Evolutionary conservation across 2,329 filamentous ascomycete species (phyloP).

Genomic region (Fusarium redolens): DNA sequence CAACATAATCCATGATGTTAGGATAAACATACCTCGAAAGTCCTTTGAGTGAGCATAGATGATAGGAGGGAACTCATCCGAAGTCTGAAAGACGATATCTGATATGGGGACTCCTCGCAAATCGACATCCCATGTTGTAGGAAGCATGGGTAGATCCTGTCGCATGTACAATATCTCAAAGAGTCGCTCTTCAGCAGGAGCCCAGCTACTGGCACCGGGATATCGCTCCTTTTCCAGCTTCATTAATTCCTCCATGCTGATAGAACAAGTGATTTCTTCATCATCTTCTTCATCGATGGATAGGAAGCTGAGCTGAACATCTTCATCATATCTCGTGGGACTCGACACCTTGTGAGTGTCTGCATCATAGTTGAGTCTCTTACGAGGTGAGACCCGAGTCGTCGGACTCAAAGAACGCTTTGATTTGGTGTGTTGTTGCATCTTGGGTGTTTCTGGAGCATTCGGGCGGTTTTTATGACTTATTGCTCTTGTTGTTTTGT

Average conservation of each 20-base stretch:
- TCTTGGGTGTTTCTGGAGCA: background rate
- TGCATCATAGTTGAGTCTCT: slow-evolving; percentile 4
- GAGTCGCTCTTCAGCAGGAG: slow-evolving; percentile 60
- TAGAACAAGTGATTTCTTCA: slow-evolving; percentile 10
- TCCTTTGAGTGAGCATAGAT: slow-evolving; percentile 53
- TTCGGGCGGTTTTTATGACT: background rate
- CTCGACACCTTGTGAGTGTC: slow-evolving; percentile 12
- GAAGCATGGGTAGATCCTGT: slow-evolving; percentile 55
- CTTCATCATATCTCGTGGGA: slow-evolving; percentile 7
- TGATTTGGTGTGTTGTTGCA: slow-evolving; percentile 12
- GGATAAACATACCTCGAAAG: slow-evolving; percentile 49
- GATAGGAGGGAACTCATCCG: slow-evolving; percentile 48
- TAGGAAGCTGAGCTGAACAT: slow-evolving; percentile 11
- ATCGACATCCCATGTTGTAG: slow-evolving; percentile 55
- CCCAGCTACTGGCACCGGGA: slow-evolving; percentile 60
- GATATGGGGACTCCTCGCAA: slow-evolving; percentile 55
- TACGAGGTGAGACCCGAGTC: slow-evolving; percentile 5
- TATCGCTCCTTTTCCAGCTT: slow-evolving; percentile 57
- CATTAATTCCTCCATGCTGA: slow-evolving; percentile 51
- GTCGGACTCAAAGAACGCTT: slow-evolving; percentile 16
- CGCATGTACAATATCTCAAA: slow-evolving; percentile 57
- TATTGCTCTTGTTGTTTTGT: background rate
- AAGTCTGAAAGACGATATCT: slow-evolving; percentile 51
- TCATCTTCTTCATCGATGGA: slow-evolving; percentile 19
- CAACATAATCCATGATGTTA: no score